Evolutionary conservation across 83 land plant genomes (phyloP).

Genomic region (Thuja plicata): DNA sequence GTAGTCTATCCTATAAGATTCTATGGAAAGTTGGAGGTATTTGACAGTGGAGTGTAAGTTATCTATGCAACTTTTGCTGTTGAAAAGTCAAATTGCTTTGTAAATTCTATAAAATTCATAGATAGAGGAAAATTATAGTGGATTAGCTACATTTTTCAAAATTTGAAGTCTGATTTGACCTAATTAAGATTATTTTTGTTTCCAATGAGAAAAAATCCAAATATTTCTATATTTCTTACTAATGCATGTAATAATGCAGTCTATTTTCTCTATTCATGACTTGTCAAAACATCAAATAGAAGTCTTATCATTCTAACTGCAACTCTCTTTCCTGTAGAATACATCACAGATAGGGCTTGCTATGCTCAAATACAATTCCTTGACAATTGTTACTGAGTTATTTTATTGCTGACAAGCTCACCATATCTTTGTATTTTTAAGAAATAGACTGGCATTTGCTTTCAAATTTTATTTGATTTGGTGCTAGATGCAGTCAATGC

Average conservation of each 20-base stretch:
- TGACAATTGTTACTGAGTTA: not conserved
- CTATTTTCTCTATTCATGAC: not conserved
- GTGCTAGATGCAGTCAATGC: not conserved
- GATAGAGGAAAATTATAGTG: not conserved
- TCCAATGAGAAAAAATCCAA: not conserved
- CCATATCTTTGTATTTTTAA: not conserved
- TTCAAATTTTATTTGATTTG: not conserved
- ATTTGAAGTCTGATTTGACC: not conserved
- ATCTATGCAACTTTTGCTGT: not conserved
- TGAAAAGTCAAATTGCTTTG: not conserved
- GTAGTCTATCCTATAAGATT: conserved; percentile 76
- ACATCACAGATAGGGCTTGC: not conserved
- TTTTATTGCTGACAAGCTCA: not conserved
- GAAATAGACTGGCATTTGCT: not conserved
- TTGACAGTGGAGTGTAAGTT: conserved; percentile 69
- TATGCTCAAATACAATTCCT: not conserved
- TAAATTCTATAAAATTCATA: not conserved
- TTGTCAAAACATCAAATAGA: not conserved
- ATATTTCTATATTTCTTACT: not conserved
- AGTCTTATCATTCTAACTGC: not conserved
- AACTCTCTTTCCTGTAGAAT: not conserved
- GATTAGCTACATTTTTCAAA: not conserved
- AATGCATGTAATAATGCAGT: not conserved
- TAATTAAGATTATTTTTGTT: not conserved
- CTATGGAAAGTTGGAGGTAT: conserved; percentile 75